Conservation (phyloP, 225 moss, liverwort and hornwort species). For the Neckera pumila region DNA sequence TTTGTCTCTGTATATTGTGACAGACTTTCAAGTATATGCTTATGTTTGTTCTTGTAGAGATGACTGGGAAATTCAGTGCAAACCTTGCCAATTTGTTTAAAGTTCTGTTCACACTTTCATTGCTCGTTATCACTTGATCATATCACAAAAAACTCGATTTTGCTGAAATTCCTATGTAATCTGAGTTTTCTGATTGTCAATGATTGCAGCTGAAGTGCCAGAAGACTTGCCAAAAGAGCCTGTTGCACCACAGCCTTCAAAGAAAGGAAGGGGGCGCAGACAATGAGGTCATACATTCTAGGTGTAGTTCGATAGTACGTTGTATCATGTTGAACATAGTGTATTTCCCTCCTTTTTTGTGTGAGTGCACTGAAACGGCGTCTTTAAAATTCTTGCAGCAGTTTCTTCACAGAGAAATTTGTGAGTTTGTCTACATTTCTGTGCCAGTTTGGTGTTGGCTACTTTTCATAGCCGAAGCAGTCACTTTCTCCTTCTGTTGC, state of each 20-base stretch:
- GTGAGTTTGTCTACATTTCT: background rate
- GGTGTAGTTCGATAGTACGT: background rate
- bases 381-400: background rate
- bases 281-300: slow-evolving; percentile 32
- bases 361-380: slow-evolving; percentile 5
- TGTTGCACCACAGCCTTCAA: slow-evolving; percentile 56
- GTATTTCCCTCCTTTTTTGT: slow-evolving; percentile 28
- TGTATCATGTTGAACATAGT: background rate
- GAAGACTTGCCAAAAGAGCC: slow-evolving; percentile 73
- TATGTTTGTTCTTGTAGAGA: background rate
- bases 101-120: background rate
- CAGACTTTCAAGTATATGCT: background rate
- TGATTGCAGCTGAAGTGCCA: slow-evolving; percentile 57
- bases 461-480: background rate
- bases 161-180: background rate
- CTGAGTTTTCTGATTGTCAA: background rate
- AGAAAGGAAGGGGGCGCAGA: slow-evolving; percentile 88
- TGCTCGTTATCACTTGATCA: background rate
- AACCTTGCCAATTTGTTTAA: background rate
- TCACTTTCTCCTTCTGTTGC: background rate
- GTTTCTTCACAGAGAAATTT: background rate
- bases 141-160: background rate
- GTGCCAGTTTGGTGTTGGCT: background rate
- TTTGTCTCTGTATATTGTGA: background rate
- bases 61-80: background rate